Conservation (phyloP, 805 yeast species). For the Metschnikowia arizonensis region DNA sequence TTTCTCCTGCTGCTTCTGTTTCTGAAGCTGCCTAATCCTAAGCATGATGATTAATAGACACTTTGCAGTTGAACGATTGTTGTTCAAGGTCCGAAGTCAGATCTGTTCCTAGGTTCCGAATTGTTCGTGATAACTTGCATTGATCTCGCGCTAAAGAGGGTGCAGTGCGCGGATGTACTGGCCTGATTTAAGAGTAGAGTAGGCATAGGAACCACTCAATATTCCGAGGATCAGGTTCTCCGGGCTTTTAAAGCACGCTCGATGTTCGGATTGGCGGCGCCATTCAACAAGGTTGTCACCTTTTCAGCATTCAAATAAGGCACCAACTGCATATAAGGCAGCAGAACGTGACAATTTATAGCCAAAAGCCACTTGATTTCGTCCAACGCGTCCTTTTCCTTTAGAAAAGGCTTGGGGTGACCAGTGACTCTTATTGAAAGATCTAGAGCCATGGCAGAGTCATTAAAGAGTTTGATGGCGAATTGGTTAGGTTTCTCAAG, state of each 20-base stretch:
- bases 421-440: neutral
- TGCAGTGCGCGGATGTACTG: conserved; percentile 4
- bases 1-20: conserved; percentile 18
- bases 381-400: neutral
- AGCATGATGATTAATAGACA: no score
- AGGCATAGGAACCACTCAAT: no score
- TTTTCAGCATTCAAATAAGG: neutral
- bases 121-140: neutral
- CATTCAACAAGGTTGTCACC: neutral
- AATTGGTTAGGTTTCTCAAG: neutral
- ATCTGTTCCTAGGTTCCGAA: neutral
- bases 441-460: neutral
- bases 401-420: neutral
- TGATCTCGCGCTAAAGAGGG: neutral
- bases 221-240: no score
- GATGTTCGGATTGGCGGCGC: neutral
- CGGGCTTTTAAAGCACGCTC: neutral
- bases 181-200: neutral
- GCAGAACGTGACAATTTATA: conserved; percentile 9
- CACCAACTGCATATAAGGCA: conserved; percentile 13
- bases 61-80: no score
- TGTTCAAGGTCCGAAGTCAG: neutral
- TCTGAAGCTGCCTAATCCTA: conserved; percentile 25
- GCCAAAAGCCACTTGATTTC: conserved; percentile 17
- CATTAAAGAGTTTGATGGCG: neutral